A percentile compares a stretch with the other conserved stretches of the same genome.
Evolutionary conservation across 306 rosid genomes (phyloP).

Genomic region (Psophocarpus tetragonolobus): DNA sequence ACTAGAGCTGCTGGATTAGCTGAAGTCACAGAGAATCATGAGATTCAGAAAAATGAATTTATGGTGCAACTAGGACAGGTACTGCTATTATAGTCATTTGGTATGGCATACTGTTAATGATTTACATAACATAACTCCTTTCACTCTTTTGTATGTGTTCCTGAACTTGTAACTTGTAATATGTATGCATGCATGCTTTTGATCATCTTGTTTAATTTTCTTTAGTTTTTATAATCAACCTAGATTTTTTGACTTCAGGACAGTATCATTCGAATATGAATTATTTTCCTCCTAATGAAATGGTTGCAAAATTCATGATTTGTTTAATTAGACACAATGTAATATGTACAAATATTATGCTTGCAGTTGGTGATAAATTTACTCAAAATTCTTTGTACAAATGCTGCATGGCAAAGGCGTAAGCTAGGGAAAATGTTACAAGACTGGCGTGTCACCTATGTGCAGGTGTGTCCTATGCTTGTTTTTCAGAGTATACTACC

Average conservation of each 20-base stretch:
- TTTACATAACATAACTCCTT: constrained; percentile 1
- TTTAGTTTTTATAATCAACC: constrained; percentile 16
- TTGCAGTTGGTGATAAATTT: constrained; percentile 79
- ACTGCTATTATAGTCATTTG: constrained; percentile 32
- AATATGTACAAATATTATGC: constrained; percentile 32
- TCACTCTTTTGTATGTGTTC: background rate
- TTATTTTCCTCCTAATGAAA: background rate
- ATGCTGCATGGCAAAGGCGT: constrained; percentile 98
- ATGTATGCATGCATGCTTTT: constrained; percentile 28
- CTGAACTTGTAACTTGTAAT: background rate
- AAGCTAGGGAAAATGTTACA: constrained; percentile 95
- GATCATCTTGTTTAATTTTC: constrained; percentile 12
- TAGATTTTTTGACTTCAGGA: constrained; percentile 18
- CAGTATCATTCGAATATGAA: constrained; percentile 6
- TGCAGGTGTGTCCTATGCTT: constrained; percentile 66
- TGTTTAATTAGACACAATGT: constrained; percentile 23
- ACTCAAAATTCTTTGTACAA: constrained; percentile 87
- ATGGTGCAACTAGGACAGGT: constrained; percentile 89
- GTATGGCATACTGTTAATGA: background rate
- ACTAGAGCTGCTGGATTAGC: constrained; percentile 83
- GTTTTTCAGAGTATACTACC: background rate
- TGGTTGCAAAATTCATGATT: constrained; percentile 1
- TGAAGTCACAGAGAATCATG: constrained; percentile 66
- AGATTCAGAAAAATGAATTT: constrained; percentile 70
- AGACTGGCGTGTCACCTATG: constrained; percentile 86